phyloP scores from a whole-genome alignment of 345 rosid species.

The Bruguiera parviflora region DNA sequence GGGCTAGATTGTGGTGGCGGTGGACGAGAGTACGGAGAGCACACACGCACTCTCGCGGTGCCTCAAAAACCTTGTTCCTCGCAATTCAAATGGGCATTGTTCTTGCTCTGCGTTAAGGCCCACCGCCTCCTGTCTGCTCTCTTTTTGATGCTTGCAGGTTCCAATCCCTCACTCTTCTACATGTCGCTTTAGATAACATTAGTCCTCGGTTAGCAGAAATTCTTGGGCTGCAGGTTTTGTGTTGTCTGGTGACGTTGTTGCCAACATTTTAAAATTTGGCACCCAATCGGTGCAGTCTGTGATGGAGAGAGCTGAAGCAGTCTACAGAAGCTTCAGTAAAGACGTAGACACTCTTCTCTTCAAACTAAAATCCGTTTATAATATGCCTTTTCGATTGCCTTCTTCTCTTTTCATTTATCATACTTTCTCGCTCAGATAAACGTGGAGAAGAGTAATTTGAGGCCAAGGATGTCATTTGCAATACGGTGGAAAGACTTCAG shows the following conservation, averaged over 20 bases:
- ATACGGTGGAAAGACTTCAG: slow-evolving; percentile 52
- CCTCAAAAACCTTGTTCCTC: slow-evolving; percentile 50
- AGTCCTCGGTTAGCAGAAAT: too few relatives aligned
- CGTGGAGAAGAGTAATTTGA: slow-evolving; percentile 62
- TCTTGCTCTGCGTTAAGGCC: slow-evolving; percentile 86
- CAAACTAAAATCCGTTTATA: too few relatives aligned
- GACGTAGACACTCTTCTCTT: slow-evolving; percentile 15
- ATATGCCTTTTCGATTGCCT: background rate
- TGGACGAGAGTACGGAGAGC: slow-evolving; percentile 90
- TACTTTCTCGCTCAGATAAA: slow-evolving; percentile 32
- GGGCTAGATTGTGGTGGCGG: slow-evolving; percentile 62
- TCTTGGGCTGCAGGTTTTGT: slow-evolving; percentile 40
- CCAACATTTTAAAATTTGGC: slow-evolving; percentile 52
- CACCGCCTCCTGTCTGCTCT: slow-evolving; percentile 60
- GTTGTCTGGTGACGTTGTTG: slow-evolving; percentile 43
- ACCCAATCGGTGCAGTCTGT: slow-evolving; percentile 50
- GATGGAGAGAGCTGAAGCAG: slow-evolving; percentile 66
- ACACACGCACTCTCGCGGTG: slow-evolving; percentile 92
- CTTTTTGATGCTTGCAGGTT: slow-evolving; percentile 64
- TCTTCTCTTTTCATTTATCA: background rate
- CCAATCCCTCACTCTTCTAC: background rate
- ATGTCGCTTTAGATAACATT: background rate
- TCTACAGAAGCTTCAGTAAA: slow-evolving; percentile 39
- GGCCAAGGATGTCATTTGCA: slow-evolving; percentile 75
- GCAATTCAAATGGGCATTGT: slow-evolving; percentile 38